phyloP scores from a whole-genome alignment of 306 rosid genomes.

The Pterocarpus santalinus region DNA sequence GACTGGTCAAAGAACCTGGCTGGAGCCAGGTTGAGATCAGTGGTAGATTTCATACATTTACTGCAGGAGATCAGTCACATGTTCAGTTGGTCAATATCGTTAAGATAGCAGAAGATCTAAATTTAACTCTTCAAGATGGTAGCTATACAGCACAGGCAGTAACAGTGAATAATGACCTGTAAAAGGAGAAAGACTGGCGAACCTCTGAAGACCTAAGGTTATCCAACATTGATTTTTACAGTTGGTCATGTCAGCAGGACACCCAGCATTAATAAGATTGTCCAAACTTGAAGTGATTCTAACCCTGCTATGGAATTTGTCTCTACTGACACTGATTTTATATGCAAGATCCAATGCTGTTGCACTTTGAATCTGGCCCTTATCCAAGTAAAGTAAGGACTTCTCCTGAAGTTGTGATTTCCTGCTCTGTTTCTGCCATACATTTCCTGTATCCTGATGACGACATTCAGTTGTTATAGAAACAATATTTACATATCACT shows the following conservation, averaged over 20 bases:
- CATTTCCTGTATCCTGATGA: background rate
- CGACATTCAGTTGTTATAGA: background rate
- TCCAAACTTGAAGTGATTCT: background rate
- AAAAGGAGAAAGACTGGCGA: slow-evolving; percentile 1
- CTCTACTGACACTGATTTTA: background rate
- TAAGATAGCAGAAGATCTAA: slow-evolving; percentile 40
- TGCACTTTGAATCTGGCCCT: slow-evolving; percentile 2
- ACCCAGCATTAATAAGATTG: slow-evolving; percentile 5
- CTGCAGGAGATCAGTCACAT: slow-evolving; percentile 50
- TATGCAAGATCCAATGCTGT: background rate
- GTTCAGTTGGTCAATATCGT: slow-evolving; percentile 26
- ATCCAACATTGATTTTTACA: slow-evolving; percentile 5
- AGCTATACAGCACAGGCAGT: slow-evolving; percentile 32
- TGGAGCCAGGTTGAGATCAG: slow-evolving; percentile 70
- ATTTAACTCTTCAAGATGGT: slow-evolving; percentile 42
- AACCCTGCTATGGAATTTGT: background rate
- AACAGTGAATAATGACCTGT: slow-evolving; percentile 7
- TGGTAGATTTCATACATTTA: slow-evolving; percentile 46
- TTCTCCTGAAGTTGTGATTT: background rate
- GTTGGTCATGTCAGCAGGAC: background rate
- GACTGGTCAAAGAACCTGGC: slow-evolving; percentile 72
- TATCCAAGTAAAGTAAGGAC: background rate
- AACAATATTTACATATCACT: no score
- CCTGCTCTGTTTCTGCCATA: slow-evolving; percentile 5
- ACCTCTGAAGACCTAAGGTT: slow-evolving; percentile 14